These are phyloP conservation scores for Starmerella bombicola DNA, from an alignment of 805 yeast species.

Conservation along the genomic window DNA sequence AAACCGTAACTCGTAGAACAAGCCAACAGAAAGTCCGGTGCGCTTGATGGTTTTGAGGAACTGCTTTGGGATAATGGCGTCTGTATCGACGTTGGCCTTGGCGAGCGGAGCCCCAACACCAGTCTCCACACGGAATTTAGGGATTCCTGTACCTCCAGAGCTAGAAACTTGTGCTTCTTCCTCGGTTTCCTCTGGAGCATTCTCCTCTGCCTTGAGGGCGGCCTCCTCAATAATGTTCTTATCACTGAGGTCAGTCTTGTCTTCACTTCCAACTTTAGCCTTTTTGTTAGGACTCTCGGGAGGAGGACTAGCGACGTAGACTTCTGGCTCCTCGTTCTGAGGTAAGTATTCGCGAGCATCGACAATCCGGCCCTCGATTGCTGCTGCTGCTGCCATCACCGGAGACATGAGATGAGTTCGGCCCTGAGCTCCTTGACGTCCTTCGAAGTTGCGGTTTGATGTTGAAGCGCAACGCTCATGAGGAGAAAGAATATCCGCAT, in stretches of 20 bases:
- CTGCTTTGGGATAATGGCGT: slow-evolving; percentile 97
- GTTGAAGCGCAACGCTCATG: slow-evolving; percentile 98
- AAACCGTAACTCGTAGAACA: slow-evolving; percentile 85
- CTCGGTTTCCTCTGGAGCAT: slow-evolving; percentile 20
- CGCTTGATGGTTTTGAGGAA: slow-evolving; percentile 95
- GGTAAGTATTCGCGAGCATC: slow-evolving; percentile 71
- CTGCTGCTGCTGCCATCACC: slow-evolving; percentile 99
- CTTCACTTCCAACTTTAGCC: slow-evolving; percentile 33
- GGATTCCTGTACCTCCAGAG: slow-evolving; percentile 44
- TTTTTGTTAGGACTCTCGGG: slow-evolving; percentile 4
- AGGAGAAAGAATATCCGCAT: slow-evolving; percentile 91
- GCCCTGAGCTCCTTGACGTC: slow-evolving; percentile 94
- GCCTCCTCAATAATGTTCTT: slow-evolving; percentile 47
- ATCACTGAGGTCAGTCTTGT: slow-evolving; percentile 41
- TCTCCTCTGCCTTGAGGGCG: slow-evolving; percentile 34
- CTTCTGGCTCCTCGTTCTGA: slow-evolving; percentile 25
- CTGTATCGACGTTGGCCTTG: slow-evolving; percentile 93
- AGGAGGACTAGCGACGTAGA: slow-evolving; percentile 31
- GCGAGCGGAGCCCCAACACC: slow-evolving; percentile 91
- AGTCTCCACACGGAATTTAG: slow-evolving; percentile 57
- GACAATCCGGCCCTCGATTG: slow-evolving; percentile 74
- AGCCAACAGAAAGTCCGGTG: slow-evolving; percentile 79
- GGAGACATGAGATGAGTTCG: slow-evolving; percentile 98
- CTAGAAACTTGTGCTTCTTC: slow-evolving; percentile 25
- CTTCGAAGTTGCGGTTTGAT: slow-evolving; percentile 96